Evolutionary conservation across 2,329 filamentous ascomycete species (phyloP).

Genomic region (Ophiocordyceps camponoti-floridani): DNA sequence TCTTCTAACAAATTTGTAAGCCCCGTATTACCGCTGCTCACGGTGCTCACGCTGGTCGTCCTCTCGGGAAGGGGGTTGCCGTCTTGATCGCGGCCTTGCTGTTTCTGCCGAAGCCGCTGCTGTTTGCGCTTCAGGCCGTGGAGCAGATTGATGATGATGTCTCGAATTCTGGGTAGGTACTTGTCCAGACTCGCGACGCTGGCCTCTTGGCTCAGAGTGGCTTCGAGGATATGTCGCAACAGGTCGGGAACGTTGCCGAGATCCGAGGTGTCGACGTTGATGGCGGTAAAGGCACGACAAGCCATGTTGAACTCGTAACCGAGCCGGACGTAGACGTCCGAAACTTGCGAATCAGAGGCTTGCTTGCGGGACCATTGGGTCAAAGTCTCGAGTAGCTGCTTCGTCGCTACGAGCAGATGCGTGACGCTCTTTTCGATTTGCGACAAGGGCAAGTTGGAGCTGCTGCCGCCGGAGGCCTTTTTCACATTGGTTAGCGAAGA

Average conservation of each 20-base stretch:
- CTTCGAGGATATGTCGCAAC: slow-evolving; percentile 77
- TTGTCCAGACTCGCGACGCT: slow-evolving; percentile 85
- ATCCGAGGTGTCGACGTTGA: slow-evolving; percentile 88
- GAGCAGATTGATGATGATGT: slow-evolving; percentile 95
- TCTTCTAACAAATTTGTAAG: slow-evolving; percentile 42
- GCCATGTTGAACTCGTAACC: slow-evolving; percentile 99
- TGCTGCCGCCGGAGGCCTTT: slow-evolving; percentile 30
- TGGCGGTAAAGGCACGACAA: slow-evolving; percentile 88
- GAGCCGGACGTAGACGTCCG: slow-evolving; percentile 90
- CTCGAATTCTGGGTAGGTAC: slow-evolving; percentile 83
- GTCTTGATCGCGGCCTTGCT: slow-evolving; percentile 34
- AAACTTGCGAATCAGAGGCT: slow-evolving; percentile 87
- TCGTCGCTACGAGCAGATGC: slow-evolving; percentile 90
- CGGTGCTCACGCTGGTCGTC: slow-evolving; percentile 40
- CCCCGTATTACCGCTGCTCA: slow-evolving; percentile 35
- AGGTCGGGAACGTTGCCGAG: slow-evolving; percentile 89
- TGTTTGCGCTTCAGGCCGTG: slow-evolving; percentile 96
- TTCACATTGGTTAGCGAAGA: slow-evolving; percentile 1
- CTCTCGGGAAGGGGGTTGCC: slow-evolving; percentile 24
- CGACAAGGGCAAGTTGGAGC: slow-evolving; percentile 59
- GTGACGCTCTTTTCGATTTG: slow-evolving; percentile 99
- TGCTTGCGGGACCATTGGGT: slow-evolving; percentile 93
- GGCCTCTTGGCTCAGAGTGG: slow-evolving; percentile 90
- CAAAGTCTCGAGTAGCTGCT: slow-evolving; percentile 90
- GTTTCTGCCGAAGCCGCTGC: slow-evolving; percentile 58